Evolutionary conservation across 805 yeast genomes (phyloP).

Genomic region (Metschnikowia gruessii): DNA sequence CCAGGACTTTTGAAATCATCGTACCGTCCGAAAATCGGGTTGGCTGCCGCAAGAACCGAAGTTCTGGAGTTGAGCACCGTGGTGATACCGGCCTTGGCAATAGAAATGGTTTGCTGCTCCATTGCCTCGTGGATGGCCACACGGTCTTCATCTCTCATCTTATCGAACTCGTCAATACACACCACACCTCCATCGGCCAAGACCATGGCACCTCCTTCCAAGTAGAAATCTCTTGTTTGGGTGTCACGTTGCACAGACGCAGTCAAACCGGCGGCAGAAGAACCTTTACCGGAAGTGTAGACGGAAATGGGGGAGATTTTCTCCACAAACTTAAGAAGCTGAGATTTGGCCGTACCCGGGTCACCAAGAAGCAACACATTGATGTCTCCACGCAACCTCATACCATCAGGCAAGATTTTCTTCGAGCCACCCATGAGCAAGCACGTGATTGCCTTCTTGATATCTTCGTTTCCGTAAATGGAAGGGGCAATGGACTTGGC

Average conservation of each 20-base stretch:
- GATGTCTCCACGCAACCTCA: slow-evolving; percentile 95
- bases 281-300: slow-evolving; percentile 98
- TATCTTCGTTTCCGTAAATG: slow-evolving; percentile 89
- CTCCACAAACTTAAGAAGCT: slow-evolving; percentile 89
- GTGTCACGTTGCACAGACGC: slow-evolving; percentile 96
- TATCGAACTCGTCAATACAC: slow-evolving; percentile 98
- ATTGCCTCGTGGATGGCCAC: slow-evolving; percentile 99
- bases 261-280: slow-evolving; percentile 99
- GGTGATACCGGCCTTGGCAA: slow-evolving; percentile 98
- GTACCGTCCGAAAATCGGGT: slow-evolving; percentile 94
- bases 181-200: slow-evolving; percentile 99
- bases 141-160: slow-evolving; percentile 98
- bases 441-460: slow-evolving; percentile 91
- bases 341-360: slow-evolving; percentile 99
- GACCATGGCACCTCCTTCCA: slow-evolving; percentile 99
- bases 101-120: slow-evolving; percentile 99
- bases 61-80: slow-evolving; percentile 96
- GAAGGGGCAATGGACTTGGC: slow-evolving; percentile 93
- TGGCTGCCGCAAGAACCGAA: slow-evolving; percentile 95
- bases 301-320: slow-evolving; percentile 92
- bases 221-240: slow-evolving; percentile 81
- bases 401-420: slow-evolving; percentile 89
- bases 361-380: slow-evolving; percentile 93
- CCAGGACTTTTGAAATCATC: slow-evolving; percentile 97
- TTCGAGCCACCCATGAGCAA: slow-evolving; percentile 92